These are phyloP conservation scores for Cladophialophora psammophila DNA, from an alignment of 2,329 filamentous ascomycete species.

Conservation along the genomic window DNA sequence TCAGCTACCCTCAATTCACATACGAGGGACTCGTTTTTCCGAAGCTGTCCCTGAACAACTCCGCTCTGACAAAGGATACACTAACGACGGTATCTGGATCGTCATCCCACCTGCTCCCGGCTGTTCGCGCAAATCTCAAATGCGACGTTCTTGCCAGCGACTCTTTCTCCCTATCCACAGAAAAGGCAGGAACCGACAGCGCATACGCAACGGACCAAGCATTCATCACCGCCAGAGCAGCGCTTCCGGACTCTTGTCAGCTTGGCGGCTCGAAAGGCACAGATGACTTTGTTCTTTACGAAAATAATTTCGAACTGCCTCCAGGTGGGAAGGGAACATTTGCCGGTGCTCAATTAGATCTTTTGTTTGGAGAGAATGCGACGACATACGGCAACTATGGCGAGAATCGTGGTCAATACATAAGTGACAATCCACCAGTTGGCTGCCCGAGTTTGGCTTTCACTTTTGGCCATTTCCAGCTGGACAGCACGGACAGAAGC, in stretches of 20 bases:
- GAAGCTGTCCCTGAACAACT: slow-evolving; percentile 33
- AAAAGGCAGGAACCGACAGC: slow-evolving; percentile 27
- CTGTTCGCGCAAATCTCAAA: slow-evolving; percentile 33
- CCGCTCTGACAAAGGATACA: slow-evolving; percentile 19
- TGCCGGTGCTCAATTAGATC: slow-evolving; percentile 38
- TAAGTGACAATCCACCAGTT: slow-evolving; percentile 38
- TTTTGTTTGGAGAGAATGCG: slow-evolving; percentile 38
- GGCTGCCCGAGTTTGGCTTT: slow-evolving; percentile 40
- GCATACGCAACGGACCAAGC: slow-evolving; percentile 35
- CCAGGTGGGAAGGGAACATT: slow-evolving; percentile 29
- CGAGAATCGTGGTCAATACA: slow-evolving; percentile 36
- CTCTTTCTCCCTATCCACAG: slow-evolving; percentile 29
- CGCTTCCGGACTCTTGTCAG: slow-evolving; percentile 36
- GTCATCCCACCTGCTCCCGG: slow-evolving; percentile 25
- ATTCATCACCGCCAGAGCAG: slow-evolving; percentile 33
- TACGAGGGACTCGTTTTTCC: slow-evolving; percentile 39
- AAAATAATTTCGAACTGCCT: slow-evolving; percentile 36
- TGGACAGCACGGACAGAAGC: slow-evolving; percentile 28
- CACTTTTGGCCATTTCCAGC: slow-evolving; percentile 38
- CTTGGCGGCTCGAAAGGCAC: slow-evolving; percentile 31
- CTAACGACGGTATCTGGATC: slow-evolving; percentile 29
- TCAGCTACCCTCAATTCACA: slow-evolving; percentile 37
- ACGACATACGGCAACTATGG: slow-evolving; percentile 36
- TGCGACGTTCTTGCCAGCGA: slow-evolving; percentile 31
- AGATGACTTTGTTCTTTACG: slow-evolving; percentile 31